Conservation (phyloP, 768 basidiomycete species). For the Lentinus tigrinus region DNA sequence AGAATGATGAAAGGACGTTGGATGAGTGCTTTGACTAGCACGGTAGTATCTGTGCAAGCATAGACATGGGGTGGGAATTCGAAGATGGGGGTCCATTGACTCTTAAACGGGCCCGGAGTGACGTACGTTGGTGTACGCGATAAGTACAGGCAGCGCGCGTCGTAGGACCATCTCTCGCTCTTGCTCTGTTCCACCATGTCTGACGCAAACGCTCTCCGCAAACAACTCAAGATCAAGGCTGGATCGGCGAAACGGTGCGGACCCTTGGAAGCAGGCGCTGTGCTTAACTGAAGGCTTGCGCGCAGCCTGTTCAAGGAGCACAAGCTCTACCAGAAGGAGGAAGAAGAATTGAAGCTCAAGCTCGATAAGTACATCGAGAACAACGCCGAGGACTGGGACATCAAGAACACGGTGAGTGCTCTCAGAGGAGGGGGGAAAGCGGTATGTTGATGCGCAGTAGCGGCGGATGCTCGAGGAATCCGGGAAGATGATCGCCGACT, state of each 20-base stretch:
- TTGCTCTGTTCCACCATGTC: conserved; percentile 37
- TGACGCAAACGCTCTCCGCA: conserved; percentile 48
- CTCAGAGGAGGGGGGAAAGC: background rate
- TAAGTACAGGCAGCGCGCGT: no score
- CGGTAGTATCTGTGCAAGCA: no score
- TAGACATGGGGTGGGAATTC: no score
- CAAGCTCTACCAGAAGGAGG: conserved; percentile 63
- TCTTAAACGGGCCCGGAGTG: no score
- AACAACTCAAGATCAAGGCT: conserved; percentile 78
- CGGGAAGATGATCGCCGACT: conserved; percentile 76
- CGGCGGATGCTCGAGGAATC: conserved; percentile 72
- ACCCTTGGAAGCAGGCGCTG: background rate
- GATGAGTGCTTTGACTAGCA: no score
- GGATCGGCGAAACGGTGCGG: conserved; percentile 64
- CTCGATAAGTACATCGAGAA: conserved; percentile 62
- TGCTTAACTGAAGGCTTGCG: background rate
- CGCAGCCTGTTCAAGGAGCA: conserved; percentile 57
- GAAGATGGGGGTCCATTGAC: no score
- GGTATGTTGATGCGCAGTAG: conserved; percentile 32
- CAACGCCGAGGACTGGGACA: conserved; percentile 68
- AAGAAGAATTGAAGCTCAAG: conserved; percentile 52
- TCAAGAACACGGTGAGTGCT: conserved; percentile 65
- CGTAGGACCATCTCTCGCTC: no score
- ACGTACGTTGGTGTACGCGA: no score
- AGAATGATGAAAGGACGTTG: no score